Percentiles rank a stretch among this genome's conserved stretches.
Evolutionary conservation across 2,329 filamentous ascomycete species (phyloP).

Genomic region (Gnomoniopsis smithogilvyi): DNA sequence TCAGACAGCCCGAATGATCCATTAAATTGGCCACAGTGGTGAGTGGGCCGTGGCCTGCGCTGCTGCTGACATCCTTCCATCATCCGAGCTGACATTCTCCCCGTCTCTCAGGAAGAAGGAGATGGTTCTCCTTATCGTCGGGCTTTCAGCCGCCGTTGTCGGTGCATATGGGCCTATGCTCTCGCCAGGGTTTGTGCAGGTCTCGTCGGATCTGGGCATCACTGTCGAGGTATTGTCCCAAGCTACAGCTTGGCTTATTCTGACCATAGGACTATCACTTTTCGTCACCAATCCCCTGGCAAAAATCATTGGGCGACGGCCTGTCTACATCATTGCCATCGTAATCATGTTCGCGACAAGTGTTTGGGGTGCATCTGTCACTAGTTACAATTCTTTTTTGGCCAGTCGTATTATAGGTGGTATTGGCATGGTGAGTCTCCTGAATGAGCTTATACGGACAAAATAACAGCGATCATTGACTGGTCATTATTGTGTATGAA

Average conservation of each 20-base stretch:
- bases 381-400: conserved; percentile 41
- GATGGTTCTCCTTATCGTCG: conserved; percentile 40
- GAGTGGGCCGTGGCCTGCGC: neutral
- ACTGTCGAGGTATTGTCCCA: conserved; percentile 40
- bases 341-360: conserved; percentile 44
- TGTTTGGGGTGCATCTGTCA: conserved; percentile 44
- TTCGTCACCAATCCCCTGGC: conserved; percentile 50
- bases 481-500: no score
- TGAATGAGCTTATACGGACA: no score
- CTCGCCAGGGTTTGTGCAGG: conserved; percentile 44
- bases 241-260: conserved; percentile 45
- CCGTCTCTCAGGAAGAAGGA: conserved; percentile 33
- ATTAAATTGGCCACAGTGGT: conserved; percentile 43
- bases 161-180: conserved; percentile 51
- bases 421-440: conserved; percentile 41
- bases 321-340: conserved; percentile 45
- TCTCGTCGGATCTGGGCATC: conserved; percentile 40
- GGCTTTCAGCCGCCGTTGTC: conserved; percentile 43
- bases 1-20: conserved; percentile 47
- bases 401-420: conserved; percentile 43
- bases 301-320: conserved; percentile 46
- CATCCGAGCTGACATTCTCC: neutral
- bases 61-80: neutral
- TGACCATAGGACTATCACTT: conserved; percentile 44
- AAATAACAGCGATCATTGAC: no score